Evolutionary conservation across 495 filamentous ascomycete genomes (phyloP), one percentile per base, ranked within the genome.

Genomic region (Aspergillus hancockii): DNA sequence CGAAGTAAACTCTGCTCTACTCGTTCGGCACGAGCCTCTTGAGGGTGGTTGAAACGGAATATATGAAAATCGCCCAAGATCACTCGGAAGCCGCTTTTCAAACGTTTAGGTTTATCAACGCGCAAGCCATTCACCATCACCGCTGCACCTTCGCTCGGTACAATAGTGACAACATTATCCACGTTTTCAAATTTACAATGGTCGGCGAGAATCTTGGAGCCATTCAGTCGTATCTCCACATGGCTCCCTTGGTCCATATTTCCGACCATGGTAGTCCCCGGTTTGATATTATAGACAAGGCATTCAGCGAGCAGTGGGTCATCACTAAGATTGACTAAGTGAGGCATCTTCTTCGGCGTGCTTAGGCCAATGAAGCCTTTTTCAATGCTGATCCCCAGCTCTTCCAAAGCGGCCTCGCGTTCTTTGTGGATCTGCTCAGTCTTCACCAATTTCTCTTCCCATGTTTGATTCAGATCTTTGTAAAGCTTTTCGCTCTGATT

Each of bases 31-130:
- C 91, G 85, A 36, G 95, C 94, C 75, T 99, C 94, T 78, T 96
- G 87, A 1, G 94, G 94, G 69, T 99, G 91, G 63, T 99, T 99
- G 78, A 99, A 99, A 57, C 94, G 83, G 74, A 98, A 99, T 55
- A 99, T 99, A 69, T 99, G 94, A 67, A 99, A 99, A 72, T 99
- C 94, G 16, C 95, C 94, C 10, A 99, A 77, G 49, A 99, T 99
- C 45, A 99, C 90, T 28, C 94, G 89, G 72, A 90, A 94, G 32
- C 94, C 94, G 74, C 92, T 97, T 63, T 91, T 86, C 41, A 99
- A 78, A 52, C 91, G 83, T 57, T 86, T 92, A 10, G 91, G 87
- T 64, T 90, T 90, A 34, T 90, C 82, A 28, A 97, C 87, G 19
- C 92, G 87, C 56, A 93, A 80, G 43, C 94, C 94, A 65, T 99